Evolutionary conservation across 1,284 basidiomycete species (phyloP).

Genomic region (Butyriboletus appendiculatus): DNA sequence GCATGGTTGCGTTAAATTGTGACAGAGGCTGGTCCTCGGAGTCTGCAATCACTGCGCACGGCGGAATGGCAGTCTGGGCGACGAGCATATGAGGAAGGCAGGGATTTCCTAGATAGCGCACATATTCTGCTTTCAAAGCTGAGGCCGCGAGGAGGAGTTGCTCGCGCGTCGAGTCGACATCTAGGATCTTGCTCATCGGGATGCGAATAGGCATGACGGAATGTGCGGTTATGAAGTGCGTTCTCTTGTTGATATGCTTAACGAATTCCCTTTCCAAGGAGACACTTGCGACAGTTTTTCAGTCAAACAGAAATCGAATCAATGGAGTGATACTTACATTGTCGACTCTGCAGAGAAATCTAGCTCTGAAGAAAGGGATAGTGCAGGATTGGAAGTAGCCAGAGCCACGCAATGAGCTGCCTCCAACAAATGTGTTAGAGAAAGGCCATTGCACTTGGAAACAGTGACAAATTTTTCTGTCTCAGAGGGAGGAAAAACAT

Average conservation of each 20-base stretch:
- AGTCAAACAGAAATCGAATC: background rate
- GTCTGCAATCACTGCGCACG: slow-evolving; percentile 10
- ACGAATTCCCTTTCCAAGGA: slow-evolving; percentile 4
- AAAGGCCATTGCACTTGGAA: background rate
- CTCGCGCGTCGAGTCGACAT: background rate
- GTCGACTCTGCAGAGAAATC: slow-evolving; percentile 3
- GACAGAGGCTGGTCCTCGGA: background rate
- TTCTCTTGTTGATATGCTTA: background rate
- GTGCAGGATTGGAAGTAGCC: background rate
- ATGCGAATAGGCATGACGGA: slow-evolving; percentile 10
- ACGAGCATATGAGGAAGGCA: slow-evolving; percentile 30
- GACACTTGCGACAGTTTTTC: slow-evolving; percentile 22
- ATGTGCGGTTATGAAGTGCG: slow-evolving; percentile 10
- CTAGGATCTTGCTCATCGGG: slow-evolving; percentile 5
- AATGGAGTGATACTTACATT: background rate
- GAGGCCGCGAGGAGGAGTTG: slow-evolving; percentile 1
- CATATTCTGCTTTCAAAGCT: background rate
- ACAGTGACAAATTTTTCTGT: background rate
- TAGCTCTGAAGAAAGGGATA: background rate
- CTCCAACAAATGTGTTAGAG: background rate
- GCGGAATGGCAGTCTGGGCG: slow-evolving; percentile 11
- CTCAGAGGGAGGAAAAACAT: background rate
- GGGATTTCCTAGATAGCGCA: slow-evolving; percentile 1
- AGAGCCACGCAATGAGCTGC: slow-evolving; percentile 1
- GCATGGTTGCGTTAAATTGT: slow-evolving; percentile 30